A percentile compares a stretch with the other conserved stretches of the same genome.
Conservation (phyloP, 176 grass and related monocot genomes). For the Triticum dicoccoides region DNA sequence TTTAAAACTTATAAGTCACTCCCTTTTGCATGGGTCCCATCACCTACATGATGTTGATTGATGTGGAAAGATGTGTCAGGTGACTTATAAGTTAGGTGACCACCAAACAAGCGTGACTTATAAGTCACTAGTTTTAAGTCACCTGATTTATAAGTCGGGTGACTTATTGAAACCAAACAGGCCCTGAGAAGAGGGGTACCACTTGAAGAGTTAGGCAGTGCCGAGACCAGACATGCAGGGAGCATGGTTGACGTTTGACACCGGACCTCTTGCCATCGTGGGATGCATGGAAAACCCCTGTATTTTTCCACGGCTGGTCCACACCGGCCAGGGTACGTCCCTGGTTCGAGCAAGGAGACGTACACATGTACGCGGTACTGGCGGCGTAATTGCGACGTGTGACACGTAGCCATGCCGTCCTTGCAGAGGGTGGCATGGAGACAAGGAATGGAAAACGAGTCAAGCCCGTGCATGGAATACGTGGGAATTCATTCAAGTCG, state of each 20-base stretch:
- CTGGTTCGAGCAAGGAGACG: background rate
- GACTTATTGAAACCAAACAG: too few relatives aligned
- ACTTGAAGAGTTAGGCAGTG: background rate
- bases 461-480: background rate
- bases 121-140: too few relatives aligned
- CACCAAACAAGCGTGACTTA: too few relatives aligned
- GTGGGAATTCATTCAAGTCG: background rate
- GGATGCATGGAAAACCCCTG: background rate
- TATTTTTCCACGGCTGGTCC: background rate
- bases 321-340: background rate
- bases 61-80: too few relatives aligned
- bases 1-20: too few relatives aligned
- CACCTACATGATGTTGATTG: too few relatives aligned
- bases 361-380: background rate
- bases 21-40: too few relatives aligned
- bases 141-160: too few relatives aligned
- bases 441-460: background rate
- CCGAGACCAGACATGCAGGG: background rate
- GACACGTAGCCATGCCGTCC: background rate
- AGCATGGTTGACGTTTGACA: background rate
- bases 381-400: background rate
- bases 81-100: too few relatives aligned
- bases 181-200: background rate
- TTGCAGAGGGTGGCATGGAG: background rate
- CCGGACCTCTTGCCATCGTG: background rate